Conservation (phyloP, 1,284 basidiomycete genomes). For the Athelia psychrophila region DNA sequence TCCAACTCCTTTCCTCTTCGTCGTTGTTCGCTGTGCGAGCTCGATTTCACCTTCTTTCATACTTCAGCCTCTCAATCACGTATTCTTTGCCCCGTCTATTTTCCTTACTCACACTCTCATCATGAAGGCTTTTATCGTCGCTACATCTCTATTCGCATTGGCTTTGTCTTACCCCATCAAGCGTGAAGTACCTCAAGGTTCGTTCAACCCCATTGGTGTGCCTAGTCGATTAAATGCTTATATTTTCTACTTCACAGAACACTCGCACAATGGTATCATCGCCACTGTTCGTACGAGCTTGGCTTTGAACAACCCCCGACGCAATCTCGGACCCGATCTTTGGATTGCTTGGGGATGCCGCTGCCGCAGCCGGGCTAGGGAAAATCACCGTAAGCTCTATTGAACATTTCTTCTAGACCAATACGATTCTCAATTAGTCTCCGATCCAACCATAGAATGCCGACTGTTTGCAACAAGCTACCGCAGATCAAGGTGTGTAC, state of each 20-base stretch:
- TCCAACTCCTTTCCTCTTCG: constrained; percentile 8
- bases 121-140: no score
- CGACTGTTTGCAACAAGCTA: constrained; percentile 60
- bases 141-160: constrained; percentile 30
- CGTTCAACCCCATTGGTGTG: constrained; percentile 8
- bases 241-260: constrained; percentile 40
- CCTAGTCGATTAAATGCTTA: background rate
- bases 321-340: constrained; percentile 65
- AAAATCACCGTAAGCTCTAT: constrained; percentile 41
- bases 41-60: background rate
- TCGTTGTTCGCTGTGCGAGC: constrained; percentile 6
- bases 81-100: constrained; percentile 14
- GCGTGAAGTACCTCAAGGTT: constrained; percentile 57
- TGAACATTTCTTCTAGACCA: background rate
- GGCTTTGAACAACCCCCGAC: constrained; percentile 53
- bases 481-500: background rate
- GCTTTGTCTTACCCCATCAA: constrained; percentile 35
- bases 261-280: constrained; percentile 61
- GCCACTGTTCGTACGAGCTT: constrained; percentile 45
- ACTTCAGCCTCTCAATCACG: constrained; percentile 4
- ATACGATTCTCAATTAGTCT: constrained; percentile 1
- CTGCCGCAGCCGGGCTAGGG: constrained; percentile 52
- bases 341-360: constrained; percentile 61
- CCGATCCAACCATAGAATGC: constrained; percentile 37
- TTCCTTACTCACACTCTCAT: constrained; percentile 10